Percentiles rank a stretch among this genome's conserved stretches.
phyloP scores from a whole-genome alignment of 495 filamentous ascomycete genomes.

The Daldinia vernicosa region DNA sequence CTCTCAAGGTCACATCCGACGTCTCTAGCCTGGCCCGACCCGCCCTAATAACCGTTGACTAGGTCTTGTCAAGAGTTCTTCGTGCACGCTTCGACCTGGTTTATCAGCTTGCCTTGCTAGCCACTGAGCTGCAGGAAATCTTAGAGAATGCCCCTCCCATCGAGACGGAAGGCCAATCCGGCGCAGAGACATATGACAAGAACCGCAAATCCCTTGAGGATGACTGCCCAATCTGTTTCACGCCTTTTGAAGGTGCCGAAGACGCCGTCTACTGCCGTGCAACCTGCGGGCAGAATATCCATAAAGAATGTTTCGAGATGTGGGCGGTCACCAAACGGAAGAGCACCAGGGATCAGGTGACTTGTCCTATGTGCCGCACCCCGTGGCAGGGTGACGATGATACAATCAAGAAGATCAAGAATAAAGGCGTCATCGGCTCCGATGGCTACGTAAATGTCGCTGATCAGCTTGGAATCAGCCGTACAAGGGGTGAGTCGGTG shows the following conservation, averaged over 20 bases:
- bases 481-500: conserved; percentile 57
- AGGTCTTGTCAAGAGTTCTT: conserved; percentile 71
- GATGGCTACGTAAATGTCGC: conserved; percentile 77
- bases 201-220: conserved; percentile 66
- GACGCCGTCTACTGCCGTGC: conserved; percentile 75
- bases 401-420: conserved; percentile 57
- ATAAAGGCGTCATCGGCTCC: conserved; percentile 48
- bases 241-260: conserved; percentile 67
- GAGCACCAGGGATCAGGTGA: conserved; percentile 55
- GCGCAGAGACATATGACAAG: conserved; percentile 28
- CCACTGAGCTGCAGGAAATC: conserved; percentile 69
- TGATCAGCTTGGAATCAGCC: conserved; percentile 66
- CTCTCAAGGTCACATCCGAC: neutral
- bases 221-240: conserved; percentile 84
- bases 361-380: conserved; percentile 70
- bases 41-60: conserved; percentile 10
- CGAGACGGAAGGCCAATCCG: conserved; percentile 6
- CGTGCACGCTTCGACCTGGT: conserved; percentile 68
- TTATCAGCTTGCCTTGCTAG: conserved; percentile 79
- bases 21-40: neutral
- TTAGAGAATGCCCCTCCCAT: conserved; percentile 63
- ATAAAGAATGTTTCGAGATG: conserved; percentile 74
- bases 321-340: conserved; percentile 68
- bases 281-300: conserved; percentile 81
- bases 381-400: conserved; percentile 67